These are phyloP conservation scores for Thraustochytrium sp. DNA, from an alignment of 352 stramenopile genomes.

Conservation along the genomic window DNA sequence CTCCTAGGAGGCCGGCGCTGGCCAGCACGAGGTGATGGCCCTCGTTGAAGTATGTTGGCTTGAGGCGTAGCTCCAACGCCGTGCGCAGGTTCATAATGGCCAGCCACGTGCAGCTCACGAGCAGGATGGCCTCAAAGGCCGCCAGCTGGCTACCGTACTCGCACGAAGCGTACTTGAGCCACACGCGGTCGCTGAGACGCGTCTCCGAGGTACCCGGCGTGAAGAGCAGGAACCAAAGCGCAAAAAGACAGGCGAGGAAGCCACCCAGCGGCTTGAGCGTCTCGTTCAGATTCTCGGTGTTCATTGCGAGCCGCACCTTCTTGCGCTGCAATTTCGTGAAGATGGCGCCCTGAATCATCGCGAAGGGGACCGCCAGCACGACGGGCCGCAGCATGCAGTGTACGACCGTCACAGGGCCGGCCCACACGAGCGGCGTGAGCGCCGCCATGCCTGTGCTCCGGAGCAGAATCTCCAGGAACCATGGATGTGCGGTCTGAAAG, in stretches of 20 bases:
- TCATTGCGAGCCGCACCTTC: slow-evolving; percentile 20
- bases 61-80: background rate
- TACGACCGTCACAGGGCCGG: background rate
- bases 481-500: slow-evolving; percentile 22
- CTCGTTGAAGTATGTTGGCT: slow-evolving; percentile 45
- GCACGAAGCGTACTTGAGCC: slow-evolving; percentile 37
- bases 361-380: background rate
- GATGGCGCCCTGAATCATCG: background rate
- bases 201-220: background rate
- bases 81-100: background rate
- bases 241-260: background rate
- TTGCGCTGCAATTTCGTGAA: slow-evolving; percentile 37
- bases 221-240: slow-evolving; percentile 39
- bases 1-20: background rate
- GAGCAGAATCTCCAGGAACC: slow-evolving; percentile 10
- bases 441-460: background rate
- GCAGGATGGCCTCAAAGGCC: slow-evolving; percentile 33
- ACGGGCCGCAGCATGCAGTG: slow-evolving; percentile 38
- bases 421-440: slow-evolving; percentile 16
- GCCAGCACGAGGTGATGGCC: background rate
- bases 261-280: background rate
- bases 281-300: slow-evolving; percentile 38
- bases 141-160: slow-evolving; percentile 37
- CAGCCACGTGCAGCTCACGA: background rate
- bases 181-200: slow-evolving; percentile 1